These are phyloP conservation scores for Colletotrichum sublineola DNA, from an alignment of 2,329 filamentous ascomycete genomes.

Conservation along the genomic window DNA sequence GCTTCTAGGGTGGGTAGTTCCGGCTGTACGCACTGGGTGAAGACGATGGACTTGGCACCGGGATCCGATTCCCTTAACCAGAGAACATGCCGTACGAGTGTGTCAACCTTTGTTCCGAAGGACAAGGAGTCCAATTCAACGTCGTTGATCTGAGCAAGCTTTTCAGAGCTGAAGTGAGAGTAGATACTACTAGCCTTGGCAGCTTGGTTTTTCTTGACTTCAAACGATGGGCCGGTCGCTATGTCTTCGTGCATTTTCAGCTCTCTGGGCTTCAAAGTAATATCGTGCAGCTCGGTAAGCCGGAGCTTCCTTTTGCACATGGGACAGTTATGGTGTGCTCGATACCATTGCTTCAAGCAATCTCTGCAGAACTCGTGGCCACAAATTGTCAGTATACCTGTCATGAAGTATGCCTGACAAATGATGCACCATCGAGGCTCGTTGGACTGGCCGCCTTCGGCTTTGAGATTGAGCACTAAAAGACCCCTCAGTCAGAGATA, in stretches of 20 bases:
- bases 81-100: slow-evolving; percentile 81
- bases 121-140: slow-evolving; percentile 80
- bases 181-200: slow-evolving; percentile 74
- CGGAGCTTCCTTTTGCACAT: slow-evolving; percentile 82
- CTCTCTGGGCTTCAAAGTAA: slow-evolving; percentile 83
- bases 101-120: slow-evolving; percentile 93
- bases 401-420: slow-evolving; percentile 81
- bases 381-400: slow-evolving; percentile 87
- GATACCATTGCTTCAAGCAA: slow-evolving; percentile 86
- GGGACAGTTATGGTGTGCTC: slow-evolving; percentile 80
- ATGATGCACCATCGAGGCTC: slow-evolving; percentile 85
- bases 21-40: slow-evolving; percentile 74
- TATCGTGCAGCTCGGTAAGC: slow-evolving; percentile 81
- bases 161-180: slow-evolving; percentile 77
- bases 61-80: slow-evolving; percentile 89
- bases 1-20: background rate
- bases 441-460: slow-evolving; percentile 72
- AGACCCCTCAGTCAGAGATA: background rate
- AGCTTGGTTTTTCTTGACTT: slow-evolving; percentile 4
- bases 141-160: slow-evolving; percentile 83
- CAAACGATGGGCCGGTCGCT: slow-evolving; percentile 28
- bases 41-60: slow-evolving; percentile 92
- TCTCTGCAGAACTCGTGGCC: slow-evolving; percentile 94
- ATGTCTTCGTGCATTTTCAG: slow-evolving; percentile 70
- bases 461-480: slow-evolving; percentile 65